Conservation (phyloP, 148 eudicot species). For the Nepenthes mirabilis region DNA sequence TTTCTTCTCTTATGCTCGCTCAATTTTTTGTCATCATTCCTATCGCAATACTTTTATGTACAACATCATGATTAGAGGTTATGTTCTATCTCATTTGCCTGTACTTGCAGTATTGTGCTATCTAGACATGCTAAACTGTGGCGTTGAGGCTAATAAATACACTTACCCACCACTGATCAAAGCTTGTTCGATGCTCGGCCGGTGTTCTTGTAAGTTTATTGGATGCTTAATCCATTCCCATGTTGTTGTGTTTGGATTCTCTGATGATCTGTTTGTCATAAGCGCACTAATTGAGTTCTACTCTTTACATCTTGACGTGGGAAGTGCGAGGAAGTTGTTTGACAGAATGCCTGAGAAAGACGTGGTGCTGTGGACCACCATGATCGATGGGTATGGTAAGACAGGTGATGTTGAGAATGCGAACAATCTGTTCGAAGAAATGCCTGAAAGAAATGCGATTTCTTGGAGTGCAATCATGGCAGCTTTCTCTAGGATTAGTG, state of each 20-base stretch:
- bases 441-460: conserved; percentile 29
- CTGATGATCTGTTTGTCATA: conserved; percentile 17
- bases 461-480: conserved; percentile 40
- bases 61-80: conserved; percentile 30
- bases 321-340: conserved; percentile 20
- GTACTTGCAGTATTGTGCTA: conserved; percentile 5
- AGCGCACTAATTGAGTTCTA: conserved; percentile 26
- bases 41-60: conserved; percentile 19
- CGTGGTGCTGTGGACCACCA: conserved; percentile 30
- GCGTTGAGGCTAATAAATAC: conserved; percentile 19
- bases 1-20: conserved; percentile 19
- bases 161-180: conserved; percentile 28
- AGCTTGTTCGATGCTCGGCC: conserved; percentile 14
- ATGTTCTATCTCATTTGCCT: conserved; percentile 8
- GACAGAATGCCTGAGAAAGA: conserved; percentile 27
- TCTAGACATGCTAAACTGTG: conserved; percentile 15
- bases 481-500: conserved; percentile 14
- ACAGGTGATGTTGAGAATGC: conserved; percentile 23
- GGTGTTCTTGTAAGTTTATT: not conserved
- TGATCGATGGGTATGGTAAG: conserved; percentile 34
- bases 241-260: conserved; percentile 18
- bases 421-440: conserved; percentile 18
- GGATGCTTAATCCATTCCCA: conserved; percentile 23
- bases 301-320: conserved; percentile 12
- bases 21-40: conserved; percentile 13